These are phyloP conservation scores for Aspergillus wentii DNA, from an alignment of 495 filamentous ascomycete species.

Conservation along the genomic window DNA sequence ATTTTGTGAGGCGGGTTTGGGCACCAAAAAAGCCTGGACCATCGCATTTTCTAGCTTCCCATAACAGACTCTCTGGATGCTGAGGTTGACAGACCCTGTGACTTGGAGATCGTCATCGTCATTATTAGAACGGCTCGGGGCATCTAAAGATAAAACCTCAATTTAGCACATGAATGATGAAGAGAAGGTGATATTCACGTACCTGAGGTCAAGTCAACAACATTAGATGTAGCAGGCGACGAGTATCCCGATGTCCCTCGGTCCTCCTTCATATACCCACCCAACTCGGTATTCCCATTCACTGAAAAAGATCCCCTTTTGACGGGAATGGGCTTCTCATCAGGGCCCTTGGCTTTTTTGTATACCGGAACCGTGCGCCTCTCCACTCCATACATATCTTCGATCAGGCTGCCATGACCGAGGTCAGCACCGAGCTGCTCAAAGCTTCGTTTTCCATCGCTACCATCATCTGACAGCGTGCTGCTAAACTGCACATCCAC, in stretches of 20 bases:
- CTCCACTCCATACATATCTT: conserved; percentile 68
- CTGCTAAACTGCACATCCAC: conserved; percentile 26
- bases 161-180: no score
- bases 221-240: conserved; percentile 17
- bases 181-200: no score
- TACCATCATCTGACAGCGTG: conserved; percentile 11
- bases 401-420: conserved; percentile 45
- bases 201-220: conserved; percentile 66
- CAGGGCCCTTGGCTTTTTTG: conserved; percentile 60
- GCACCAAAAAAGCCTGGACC: conserved; percentile 64
- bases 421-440: conserved; percentile 18
- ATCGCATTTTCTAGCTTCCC: conserved; percentile 69
- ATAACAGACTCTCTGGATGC: conserved; percentile 71
- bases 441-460: conserved; percentile 24
- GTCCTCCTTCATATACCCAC: conserved; percentile 59
- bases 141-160: no score
- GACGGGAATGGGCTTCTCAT: conserved; percentile 34
- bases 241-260: conserved; percentile 25
- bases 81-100: conserved; percentile 39
- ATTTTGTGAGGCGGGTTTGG: conserved; percentile 53
- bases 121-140: conserved; percentile 12
- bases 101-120: conserved; percentile 43
- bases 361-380: conserved; percentile 54
- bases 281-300: conserved; percentile 50
- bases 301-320: conserved; percentile 36